These are phyloP conservation scores for Penicillium rolfsii DNA, from an alignment of 2,329 filamentous ascomycete species.

Conservation along the genomic window DNA sequence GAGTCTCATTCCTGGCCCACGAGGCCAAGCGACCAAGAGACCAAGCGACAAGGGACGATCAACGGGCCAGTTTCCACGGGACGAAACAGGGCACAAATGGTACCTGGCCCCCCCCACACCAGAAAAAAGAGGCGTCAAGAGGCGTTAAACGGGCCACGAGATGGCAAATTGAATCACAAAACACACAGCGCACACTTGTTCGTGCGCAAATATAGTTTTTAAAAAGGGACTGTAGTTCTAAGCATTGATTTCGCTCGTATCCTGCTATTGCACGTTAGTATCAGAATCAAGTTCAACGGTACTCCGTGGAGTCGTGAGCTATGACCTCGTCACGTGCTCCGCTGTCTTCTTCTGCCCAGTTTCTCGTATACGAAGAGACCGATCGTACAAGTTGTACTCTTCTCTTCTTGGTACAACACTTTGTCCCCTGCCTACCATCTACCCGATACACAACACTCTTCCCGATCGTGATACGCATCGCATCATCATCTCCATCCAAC, in stretches of 20 bases:
- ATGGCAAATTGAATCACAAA: not conserved
- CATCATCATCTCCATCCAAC: not conserved
- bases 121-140: not conserved
- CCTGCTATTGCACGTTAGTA: no score
- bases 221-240: not conserved
- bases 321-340: not conserved
- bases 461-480: not conserved
- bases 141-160: not conserved
- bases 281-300: no score
- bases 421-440: no score
- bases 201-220: not conserved
- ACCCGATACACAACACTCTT: not conserved
- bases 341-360: no score
- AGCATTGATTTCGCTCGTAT: not conserved
- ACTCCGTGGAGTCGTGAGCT: no score
- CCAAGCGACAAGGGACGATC: conserved; percentile 12
- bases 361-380: no score
- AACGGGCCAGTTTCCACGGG: conserved; percentile 24
- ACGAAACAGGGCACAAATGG: conserved; percentile 1
- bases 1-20: conserved; percentile 1
- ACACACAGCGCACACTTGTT: not conserved
- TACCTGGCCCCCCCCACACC: no score
- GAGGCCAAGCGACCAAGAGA: not conserved
- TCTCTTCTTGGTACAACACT: no score
- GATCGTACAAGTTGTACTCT: no score